Evolutionary conservation across 495 filamentous ascomycete species (phyloP), one percentile per base, ranked within the genome.

Genomic region (Xylaria grammica): DNA sequence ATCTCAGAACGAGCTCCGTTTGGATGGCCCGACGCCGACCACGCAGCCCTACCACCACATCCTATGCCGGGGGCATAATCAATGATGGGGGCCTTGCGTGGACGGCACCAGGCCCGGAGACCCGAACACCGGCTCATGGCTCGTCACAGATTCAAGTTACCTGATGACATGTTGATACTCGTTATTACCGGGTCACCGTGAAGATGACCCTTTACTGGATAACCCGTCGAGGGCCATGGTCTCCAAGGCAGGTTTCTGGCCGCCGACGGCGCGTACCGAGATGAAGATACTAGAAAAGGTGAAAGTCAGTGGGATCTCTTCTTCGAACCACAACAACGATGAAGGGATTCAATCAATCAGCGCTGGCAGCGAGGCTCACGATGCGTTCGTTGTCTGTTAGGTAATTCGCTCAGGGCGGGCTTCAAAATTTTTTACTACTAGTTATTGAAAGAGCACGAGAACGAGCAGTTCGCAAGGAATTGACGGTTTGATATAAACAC

Each of bases 1-100:
- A 89, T 96, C 90, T 96, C 92, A 95, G 92, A 74, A 72, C 72
- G 67, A 69, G 65, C 67, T 69, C 72, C 38, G 66, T 67, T 65
- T 65, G 34, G 19, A 42, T 10, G 26, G 54, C 67, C 65, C 40
- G 44, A 72, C 65, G 59, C 65, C 62, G 63, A 55, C 57, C 57
- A 22, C 63, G 40, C 51, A 53, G 60, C 26, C 27, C 8, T 3
- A 54, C 40, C n/a, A 30, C 60, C 65, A 58, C 40, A 1, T 45
- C 10, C 10, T 24, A 50, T 49, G 56, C 45, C 58, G 50, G 26
- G 38, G 26, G 34, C 15, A 10, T 20, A 29, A 38, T 17, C 30
- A 50, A 46, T 60, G 10, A 57, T 61, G 58, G 62, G 64, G 63
- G 65, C n/a, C n/a, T 36, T 29, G 58, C 59, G 40, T 29, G 29